Conservation (phyloP, 192 early-diverging fungal genomes). For the Mortierella claussenii region DNA sequence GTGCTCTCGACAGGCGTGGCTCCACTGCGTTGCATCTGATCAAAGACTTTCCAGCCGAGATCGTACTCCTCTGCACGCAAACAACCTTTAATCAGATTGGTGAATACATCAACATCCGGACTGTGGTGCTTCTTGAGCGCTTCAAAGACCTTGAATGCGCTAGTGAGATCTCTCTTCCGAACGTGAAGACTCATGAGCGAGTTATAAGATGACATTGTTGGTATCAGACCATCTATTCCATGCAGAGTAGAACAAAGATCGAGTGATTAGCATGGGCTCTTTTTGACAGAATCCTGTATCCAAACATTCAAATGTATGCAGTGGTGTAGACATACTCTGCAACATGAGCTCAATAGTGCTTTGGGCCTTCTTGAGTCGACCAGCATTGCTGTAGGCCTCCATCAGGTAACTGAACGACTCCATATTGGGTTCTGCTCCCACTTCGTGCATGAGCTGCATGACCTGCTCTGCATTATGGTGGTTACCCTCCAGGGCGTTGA, state of each 20-base stretch:
- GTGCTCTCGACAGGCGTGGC: conserved; percentile 80
- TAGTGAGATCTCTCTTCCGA: conserved; percentile 46
- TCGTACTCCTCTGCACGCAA: conserved; percentile 72
- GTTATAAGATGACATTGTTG: conserved; percentile 22
- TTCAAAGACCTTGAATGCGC: conserved; percentile 42
- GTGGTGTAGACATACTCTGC: conserved; percentile 54
- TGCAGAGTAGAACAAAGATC: not conserved
- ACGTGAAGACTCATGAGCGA: conserved; percentile 40
- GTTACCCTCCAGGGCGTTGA: conserved; percentile 39
- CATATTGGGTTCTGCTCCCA: conserved; percentile 72
- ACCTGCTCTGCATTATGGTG: conserved; percentile 33
- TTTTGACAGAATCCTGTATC: too few relatives aligned
- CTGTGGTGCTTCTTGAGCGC: conserved; percentile 55
- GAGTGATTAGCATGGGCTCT: too few relatives aligned
- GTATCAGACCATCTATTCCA: conserved; percentile 22
- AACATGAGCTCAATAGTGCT: conserved; percentile 73
- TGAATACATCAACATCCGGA: conserved; percentile 67
- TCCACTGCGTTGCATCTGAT: conserved; percentile 83
- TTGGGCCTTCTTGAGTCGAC: conserved; percentile 69
- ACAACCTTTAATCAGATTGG: conserved; percentile 86
- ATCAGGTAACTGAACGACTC: conserved; percentile 81
- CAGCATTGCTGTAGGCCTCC: conserved; percentile 77
- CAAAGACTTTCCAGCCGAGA: conserved; percentile 92
- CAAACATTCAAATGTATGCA: too few relatives aligned
- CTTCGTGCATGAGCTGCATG: conserved; percentile 58